Evolutionary conservation across 2,329 filamentous ascomycete genomes (phyloP).

Genomic region (Remersonia thermophila): DNA sequence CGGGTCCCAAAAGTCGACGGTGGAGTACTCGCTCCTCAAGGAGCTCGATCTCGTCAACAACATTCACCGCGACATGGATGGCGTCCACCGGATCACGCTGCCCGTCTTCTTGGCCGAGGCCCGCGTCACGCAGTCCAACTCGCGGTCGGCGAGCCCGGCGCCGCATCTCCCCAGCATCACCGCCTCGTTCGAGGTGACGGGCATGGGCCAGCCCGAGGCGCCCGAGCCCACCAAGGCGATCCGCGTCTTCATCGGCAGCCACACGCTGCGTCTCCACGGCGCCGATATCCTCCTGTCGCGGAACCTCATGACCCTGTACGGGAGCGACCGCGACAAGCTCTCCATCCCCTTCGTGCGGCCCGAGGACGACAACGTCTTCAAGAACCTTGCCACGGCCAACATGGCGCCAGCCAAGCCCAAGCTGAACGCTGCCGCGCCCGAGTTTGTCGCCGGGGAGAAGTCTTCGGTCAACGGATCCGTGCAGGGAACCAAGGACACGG

Average conservation of each 20-base stretch:
- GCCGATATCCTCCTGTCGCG: conserved; percentile 88
- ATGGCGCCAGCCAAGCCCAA: conserved; percentile 42
- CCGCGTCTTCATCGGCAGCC: conserved; percentile 81
- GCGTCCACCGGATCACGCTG: conserved; percentile 57
- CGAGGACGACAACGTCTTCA: conserved; percentile 74
- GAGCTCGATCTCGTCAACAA: conserved; percentile 60
- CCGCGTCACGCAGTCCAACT: conserved; percentile 63
- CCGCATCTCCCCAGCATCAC: conserved; percentile 73
- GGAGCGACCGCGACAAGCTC: conserved; percentile 74
- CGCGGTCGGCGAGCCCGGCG: conserved; percentile 57
- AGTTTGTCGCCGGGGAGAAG: conserved; percentile 27
- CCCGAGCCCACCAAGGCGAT: conserved; percentile 49
- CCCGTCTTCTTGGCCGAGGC: conserved; percentile 86
- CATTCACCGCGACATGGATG: conserved; percentile 53
- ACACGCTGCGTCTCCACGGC: conserved; percentile 72
- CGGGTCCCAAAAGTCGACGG: conserved; percentile 76
- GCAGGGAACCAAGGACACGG: conserved; percentile 12
- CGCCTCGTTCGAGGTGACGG: conserved; percentile 64
- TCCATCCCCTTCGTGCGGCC: conserved; percentile 87
- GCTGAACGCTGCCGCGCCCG: conserved; percentile 41
- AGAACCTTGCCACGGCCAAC: conserved; percentile 55
- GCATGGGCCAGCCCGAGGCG: conserved; percentile 39
- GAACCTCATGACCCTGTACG: conserved; percentile 76
- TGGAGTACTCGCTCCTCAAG: conserved; percentile 63
- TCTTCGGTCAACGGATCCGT: conserved; percentile 10